phyloP scores from a whole-genome alignment of 73 alveolate genomes.

The Tetrahymena elliotti region DNA sequence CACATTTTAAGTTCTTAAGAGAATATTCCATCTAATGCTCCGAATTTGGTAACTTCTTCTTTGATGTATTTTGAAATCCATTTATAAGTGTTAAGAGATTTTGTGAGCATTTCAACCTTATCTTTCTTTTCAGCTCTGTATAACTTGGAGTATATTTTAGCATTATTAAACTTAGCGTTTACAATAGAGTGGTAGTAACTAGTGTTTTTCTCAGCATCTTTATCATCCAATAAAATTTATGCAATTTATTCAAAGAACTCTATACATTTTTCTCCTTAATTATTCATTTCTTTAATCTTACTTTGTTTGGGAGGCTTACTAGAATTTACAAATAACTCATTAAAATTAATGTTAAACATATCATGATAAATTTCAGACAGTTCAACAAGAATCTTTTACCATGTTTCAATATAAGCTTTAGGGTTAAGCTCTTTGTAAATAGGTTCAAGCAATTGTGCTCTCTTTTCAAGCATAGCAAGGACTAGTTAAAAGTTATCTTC shows the following conservation, averaged over 20 bases:
- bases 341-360: slow-evolving; percentile 77
- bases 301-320: slow-evolving; percentile 58
- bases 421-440: slow-evolving; percentile 71
- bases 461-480: slow-evolving; percentile 88
- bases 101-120: slow-evolving; percentile 57
- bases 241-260: slow-evolving; percentile 58
- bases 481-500: slow-evolving; percentile 72
- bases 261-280: slow-evolving; percentile 60
- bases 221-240: slow-evolving; percentile 54
- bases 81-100: slow-evolving; percentile 66
- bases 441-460: slow-evolving; percentile 79
- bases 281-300: slow-evolving; percentile 73
- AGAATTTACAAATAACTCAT: slow-evolving; percentile 46
- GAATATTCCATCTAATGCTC: slow-evolving; percentile 49
- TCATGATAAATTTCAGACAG: slow-evolving; percentile 80
- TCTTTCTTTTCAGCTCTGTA: slow-evolving; percentile 62
- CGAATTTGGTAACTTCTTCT: slow-evolving; percentile 44
- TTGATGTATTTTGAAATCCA: slow-evolving; percentile 43
- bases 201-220: slow-evolving; percentile 68
- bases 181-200: slow-evolving; percentile 68
- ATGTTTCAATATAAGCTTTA: slow-evolving; percentile 67
- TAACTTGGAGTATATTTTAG: slow-evolving; percentile 70
- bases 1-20: slow-evolving; percentile 70
- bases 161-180: slow-evolving; percentile 69
- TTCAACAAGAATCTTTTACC: slow-evolving; percentile 80